Evolutionary conservation across 768 basidiomycete genomes (phyloP).

Genomic region (Auriscalpium microsporum): DNA sequence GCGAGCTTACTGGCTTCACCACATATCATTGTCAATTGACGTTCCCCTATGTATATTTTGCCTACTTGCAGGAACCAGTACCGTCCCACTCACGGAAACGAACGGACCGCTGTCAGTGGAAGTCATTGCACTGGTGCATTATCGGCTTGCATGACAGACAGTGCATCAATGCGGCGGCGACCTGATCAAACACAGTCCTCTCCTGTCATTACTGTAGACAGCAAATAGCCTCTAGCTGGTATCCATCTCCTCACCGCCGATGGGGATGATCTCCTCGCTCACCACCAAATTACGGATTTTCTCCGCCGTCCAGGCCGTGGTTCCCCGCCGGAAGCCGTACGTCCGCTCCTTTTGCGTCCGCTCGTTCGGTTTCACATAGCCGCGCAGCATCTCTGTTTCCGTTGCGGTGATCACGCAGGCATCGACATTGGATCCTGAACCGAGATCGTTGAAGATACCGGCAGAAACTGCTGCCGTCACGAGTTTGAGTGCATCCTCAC

Average conservation of each 20-base stretch:
- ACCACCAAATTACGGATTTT: conserved; percentile 63
- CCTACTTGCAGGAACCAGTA: no score
- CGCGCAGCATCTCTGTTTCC: conserved; percentile 87
- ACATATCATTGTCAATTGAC: no score
- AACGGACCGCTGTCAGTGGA: no score
- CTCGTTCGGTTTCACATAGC: conserved; percentile 87
- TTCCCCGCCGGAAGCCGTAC: conserved; percentile 69
- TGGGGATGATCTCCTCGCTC: conserved; percentile 53
- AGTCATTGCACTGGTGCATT: no score
- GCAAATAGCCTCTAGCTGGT: conserved; percentile 39
- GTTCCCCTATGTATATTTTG: no score
- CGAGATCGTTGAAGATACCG: conserved; percentile 99
- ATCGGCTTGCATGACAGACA: no score
- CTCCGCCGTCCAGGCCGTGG: conserved; percentile 86
- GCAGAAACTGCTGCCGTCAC: conserved; percentile 84
- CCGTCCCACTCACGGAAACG: no score
- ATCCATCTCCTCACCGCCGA: conserved; percentile 72
- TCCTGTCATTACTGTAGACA: no score
- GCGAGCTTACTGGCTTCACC: no score
- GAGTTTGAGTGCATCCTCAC: conserved; percentile 71
- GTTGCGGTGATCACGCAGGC: conserved; percentile 88
- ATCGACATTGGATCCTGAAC: conserved; percentile 97
- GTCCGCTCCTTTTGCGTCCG: conserved; percentile 69
- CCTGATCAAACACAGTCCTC: no score
- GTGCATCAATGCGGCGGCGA: no score